Percentiles rank a stretch among this genome's conserved stretches.
Evolutionary conservation across 2,329 filamentous ascomycete genomes (phyloP).

Genomic region (Aspergillus tamarii): DNA sequence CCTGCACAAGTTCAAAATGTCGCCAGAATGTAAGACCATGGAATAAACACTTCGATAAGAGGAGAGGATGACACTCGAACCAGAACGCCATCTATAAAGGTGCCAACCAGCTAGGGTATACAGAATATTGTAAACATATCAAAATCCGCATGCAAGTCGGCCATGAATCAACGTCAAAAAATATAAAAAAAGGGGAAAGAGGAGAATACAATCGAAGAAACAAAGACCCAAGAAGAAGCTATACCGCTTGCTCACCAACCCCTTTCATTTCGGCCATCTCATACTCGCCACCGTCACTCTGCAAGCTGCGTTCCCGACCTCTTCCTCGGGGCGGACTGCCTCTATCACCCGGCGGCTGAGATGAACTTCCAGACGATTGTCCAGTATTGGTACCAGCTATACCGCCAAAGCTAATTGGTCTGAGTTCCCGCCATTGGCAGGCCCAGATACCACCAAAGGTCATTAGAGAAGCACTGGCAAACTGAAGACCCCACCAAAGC

Average conservation of each 20-base stretch:
- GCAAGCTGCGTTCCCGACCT: conserved; percentile 34
- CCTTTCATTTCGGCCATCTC: conserved; percentile 41
- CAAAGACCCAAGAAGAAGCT: conserved; percentile 15
- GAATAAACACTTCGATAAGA: conserved; percentile 3
- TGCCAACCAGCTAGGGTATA: conserved; percentile 38
- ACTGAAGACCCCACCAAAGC: conserved; percentile 83
- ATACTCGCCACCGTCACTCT: conserved; percentile 31
- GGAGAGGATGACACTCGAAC: conserved; percentile 9
- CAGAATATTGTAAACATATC: conserved; percentile 12
- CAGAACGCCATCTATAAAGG: conserved; percentile 38
- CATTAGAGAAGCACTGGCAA: conserved; percentile 65
- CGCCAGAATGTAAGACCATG: not conserved
- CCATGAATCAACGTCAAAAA: not conserved
- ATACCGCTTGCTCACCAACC: conserved; percentile 34
- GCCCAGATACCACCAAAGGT: conserved; percentile 80
- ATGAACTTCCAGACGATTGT: conserved; percentile 16
- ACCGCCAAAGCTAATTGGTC: conserved; percentile 82
- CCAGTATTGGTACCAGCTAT: conserved; percentile 26
- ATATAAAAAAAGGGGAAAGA: conserved; percentile 11
- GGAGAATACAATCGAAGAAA: conserved; percentile 6
- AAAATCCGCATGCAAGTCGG: conserved; percentile 1
- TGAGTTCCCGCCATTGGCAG: conserved; percentile 85
- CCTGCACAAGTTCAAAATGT: conserved; percentile 4
- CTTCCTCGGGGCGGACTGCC: conserved; percentile 32
- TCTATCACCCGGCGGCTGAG: conserved; percentile 11